A percentile compares a stretch with the other conserved stretches of the same genome.
phyloP scores from a whole-genome alignment of 108 stramenopile species.

The Chaetoceros tenuissimus region DNA sequence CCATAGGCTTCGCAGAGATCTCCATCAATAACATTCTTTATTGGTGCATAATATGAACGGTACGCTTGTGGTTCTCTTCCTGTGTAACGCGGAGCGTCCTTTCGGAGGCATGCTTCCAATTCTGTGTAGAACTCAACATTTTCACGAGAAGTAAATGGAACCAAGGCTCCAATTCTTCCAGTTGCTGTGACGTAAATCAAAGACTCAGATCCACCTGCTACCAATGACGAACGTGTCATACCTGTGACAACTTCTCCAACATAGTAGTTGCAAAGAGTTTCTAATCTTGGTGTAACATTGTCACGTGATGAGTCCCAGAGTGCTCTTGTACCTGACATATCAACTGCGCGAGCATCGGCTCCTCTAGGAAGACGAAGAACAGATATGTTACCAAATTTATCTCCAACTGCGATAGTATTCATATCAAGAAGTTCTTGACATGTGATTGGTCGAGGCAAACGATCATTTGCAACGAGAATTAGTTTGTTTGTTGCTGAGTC shows the following conservation, averaged over 20 bases:
- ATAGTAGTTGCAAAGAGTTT: constrained; percentile 76
- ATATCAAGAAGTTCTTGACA: constrained; percentile 88
- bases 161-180: constrained; percentile 89
- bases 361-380: constrained; percentile 83
- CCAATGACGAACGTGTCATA: constrained; percentile 84
- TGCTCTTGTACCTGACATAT: constrained; percentile 62
- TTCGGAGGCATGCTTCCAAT: constrained; percentile 83
- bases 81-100: constrained; percentile 67
- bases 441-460: constrained; percentile 75
- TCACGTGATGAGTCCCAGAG: constrained; percentile 62
- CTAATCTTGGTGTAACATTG: constrained; percentile 75
- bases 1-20: constrained; percentile 90
- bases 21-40: constrained; percentile 93
- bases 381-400: constrained; percentile 96
- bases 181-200: constrained; percentile 89
- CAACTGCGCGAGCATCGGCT: constrained; percentile 61
- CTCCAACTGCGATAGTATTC: constrained; percentile 93
- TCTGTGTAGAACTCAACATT: constrained; percentile 93
- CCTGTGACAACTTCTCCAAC: constrained; percentile 92
- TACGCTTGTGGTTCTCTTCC: constrained; percentile 92
- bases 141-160: constrained; percentile 87
- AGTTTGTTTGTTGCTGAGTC: constrained; percentile 72
- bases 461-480: constrained; percentile 87
- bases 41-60: constrained; percentile 89
- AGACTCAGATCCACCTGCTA: constrained; percentile 82